A percentile compares a stretch with the other conserved stretches of the same genome.
These are phyloP conservation scores for Rhododendron simsii DNA, from an alignment of 148 eudicot genomes.

Conservation along the genomic window DNA sequence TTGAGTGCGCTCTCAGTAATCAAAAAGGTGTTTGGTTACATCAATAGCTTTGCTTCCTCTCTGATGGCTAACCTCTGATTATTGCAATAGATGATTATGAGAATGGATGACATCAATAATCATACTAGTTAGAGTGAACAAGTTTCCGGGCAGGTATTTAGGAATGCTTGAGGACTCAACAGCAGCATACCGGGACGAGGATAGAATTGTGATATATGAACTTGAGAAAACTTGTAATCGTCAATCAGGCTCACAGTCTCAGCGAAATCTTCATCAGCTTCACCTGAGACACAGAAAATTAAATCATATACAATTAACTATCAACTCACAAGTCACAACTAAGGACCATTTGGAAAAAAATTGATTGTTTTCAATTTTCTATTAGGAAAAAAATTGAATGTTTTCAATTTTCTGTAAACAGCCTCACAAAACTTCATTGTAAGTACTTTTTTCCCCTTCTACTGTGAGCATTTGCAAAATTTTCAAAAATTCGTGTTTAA, in stretches of 20 bases:
- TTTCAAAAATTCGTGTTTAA: neutral
- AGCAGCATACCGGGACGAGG: slow-evolving; percentile 82
- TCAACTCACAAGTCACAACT: neutral
- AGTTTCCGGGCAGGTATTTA: neutral
- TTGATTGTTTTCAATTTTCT: neutral
- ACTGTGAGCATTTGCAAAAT: neutral
- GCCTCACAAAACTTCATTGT: neutral
- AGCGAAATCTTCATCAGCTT: slow-evolving; percentile 90
- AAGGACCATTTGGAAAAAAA: neutral
- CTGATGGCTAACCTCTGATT: neutral
- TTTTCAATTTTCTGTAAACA: neutral
- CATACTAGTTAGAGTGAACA: neutral
- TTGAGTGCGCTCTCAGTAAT: neutral
- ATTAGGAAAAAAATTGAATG: neutral
- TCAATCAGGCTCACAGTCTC: slow-evolving; percentile 73
- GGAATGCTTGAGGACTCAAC: slow-evolving; percentile 3
- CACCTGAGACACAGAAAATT: slow-evolving; percentile 51
- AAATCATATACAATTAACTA: neutral
- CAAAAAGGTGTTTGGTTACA: neutral
- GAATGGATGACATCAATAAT: slow-evolving; percentile 3
- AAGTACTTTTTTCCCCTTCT: neutral
- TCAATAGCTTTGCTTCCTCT: neutral
- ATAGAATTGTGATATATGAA: slow-evolving; percentile 98
- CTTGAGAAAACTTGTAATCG: slow-evolving; percentile 85
- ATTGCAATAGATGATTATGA: neutral